A percentile compares a stretch with the other conserved stretches of the same genome.
These are phyloP conservation scores for Pouteria campechiana DNA, from an alignment of 179 eudicot species.

Conservation along the genomic window DNA sequence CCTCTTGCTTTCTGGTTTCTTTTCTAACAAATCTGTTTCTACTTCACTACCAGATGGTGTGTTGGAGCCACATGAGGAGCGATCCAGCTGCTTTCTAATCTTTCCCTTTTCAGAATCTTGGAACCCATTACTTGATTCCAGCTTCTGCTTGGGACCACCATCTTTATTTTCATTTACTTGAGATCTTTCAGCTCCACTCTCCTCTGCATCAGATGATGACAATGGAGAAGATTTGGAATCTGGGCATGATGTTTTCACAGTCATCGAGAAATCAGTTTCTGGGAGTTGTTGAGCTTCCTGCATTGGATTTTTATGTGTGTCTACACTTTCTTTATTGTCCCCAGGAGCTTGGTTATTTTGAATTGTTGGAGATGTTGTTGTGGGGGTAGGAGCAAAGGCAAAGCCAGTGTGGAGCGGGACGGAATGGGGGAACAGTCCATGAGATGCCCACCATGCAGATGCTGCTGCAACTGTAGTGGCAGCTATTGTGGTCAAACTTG, in stretches of 20 bases:
- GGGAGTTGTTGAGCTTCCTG: slow-evolving; percentile 25
- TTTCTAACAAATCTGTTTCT: slow-evolving; percentile 72
- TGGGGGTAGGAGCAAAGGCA: slow-evolving; percentile 34
- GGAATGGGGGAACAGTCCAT: slow-evolving; percentile 67
- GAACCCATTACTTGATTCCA: slow-evolving; percentile 19
- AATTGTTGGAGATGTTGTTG: slow-evolving; percentile 15
- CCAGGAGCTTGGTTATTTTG: slow-evolving; percentile 18
- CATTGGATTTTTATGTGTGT: slow-evolving; percentile 17
- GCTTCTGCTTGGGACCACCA: slow-evolving; percentile 23
- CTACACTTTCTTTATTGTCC: slow-evolving; percentile 24
- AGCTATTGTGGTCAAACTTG: slow-evolving; percentile 75
- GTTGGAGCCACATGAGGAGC: slow-evolving; percentile 95
- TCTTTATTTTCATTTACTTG: slow-evolving; percentile 18
- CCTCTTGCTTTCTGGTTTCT: slow-evolving; percentile 30
- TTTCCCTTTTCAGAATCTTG: slow-evolving; percentile 40
- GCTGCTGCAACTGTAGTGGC: slow-evolving; percentile 97
- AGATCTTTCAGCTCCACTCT: slow-evolving; percentile 28
- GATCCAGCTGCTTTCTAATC: slow-evolving; percentile 58
- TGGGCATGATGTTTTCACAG: slow-evolving; percentile 29
- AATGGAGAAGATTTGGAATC: slow-evolving; percentile 32
- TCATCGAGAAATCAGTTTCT: slow-evolving; percentile 29
- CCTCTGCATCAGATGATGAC: slow-evolving; percentile 47
- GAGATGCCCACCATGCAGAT: slow-evolving; percentile 96
- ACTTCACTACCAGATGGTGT: slow-evolving; percentile 83
- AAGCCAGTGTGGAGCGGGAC: slow-evolving; percentile 46